phyloP scores from a whole-genome alignment of 1,284 basidiomycete species.

The Pisolithus thermaeus region DNA sequence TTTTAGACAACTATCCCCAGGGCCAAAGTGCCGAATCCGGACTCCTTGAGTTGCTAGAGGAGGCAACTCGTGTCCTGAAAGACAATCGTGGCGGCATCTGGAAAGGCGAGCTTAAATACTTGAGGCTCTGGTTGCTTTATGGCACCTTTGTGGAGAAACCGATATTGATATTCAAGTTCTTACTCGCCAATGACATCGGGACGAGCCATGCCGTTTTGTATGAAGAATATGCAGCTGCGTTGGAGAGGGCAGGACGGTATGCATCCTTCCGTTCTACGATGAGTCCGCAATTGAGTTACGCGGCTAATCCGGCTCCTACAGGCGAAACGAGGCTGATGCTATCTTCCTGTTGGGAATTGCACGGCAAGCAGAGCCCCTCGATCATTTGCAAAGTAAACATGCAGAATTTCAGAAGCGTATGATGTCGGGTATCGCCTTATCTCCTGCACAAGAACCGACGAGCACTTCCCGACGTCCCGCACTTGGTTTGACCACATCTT shows the following conservation, averaged over 20 bases:
- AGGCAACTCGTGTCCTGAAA: slow-evolving; percentile 72
- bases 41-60: slow-evolving; percentile 76
- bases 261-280: slow-evolving; percentile 4
- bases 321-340: slow-evolving; percentile 82
- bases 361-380: slow-evolving; percentile 68
- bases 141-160: slow-evolving; percentile 74
- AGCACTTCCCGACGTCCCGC: slow-evolving; percentile 29
- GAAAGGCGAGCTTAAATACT: slow-evolving; percentile 74
- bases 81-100: slow-evolving; percentile 60
- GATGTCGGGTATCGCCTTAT: slow-evolving; percentile 45
- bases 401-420: slow-evolving; percentile 80
- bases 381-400: slow-evolving; percentile 70
- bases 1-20: slow-evolving; percentile 62
- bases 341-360: slow-evolving; percentile 85
- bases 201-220: slow-evolving; percentile 79
- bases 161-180: slow-evolving; percentile 75
- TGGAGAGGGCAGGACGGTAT: slow-evolving; percentile 71
- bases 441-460: slow-evolving; percentile 28
- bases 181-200: slow-evolving; percentile 88
- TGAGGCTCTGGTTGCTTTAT: slow-evolving; percentile 92
- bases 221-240: slow-evolving; percentile 82
- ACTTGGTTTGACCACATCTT: slow-evolving; percentile 30
- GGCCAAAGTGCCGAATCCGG: slow-evolving; percentile 68
- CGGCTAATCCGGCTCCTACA: slow-evolving; percentile 25
- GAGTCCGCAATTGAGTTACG: slow-evolving; percentile 3